A percentile compares a stretch with the other conserved stretches of the same genome.
These are phyloP conservation scores for Vanrija humicola DNA, from an alignment of 1,284 basidiomycete genomes.

Conservation along the genomic window DNA sequence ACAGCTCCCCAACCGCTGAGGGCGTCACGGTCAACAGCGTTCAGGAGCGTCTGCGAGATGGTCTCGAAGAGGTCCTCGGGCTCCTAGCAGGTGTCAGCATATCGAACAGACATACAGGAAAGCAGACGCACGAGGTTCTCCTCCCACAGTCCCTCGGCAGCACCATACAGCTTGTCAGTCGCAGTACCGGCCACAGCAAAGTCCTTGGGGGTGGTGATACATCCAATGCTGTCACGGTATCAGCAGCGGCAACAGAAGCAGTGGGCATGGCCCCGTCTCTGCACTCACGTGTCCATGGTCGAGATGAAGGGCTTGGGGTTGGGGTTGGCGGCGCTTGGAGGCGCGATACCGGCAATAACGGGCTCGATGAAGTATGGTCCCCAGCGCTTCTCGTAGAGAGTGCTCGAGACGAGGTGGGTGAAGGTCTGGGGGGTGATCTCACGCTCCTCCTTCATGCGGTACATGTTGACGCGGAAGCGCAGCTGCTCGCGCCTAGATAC, in stretches of 20 bases:
- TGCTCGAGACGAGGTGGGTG: conserved; percentile 90
- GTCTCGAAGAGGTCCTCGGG: conserved; percentile 98
- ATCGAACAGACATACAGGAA: conserved; percentile 4
- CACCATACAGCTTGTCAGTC: conserved; percentile 88
- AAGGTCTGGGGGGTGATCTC: conserved; percentile 96
- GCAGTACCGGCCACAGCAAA: conserved; percentile 97
- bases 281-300: conserved; percentile 70
- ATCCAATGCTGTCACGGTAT: conserved; percentile 63
- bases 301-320: conserved; percentile 90
- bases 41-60: conserved; percentile 91
- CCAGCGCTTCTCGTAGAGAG: conserved; percentile 95
- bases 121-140: conserved; percentile 64
- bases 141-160: conserved; percentile 98
- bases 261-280: not conserved
- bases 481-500: conserved; percentile 71
- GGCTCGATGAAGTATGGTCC: conserved; percentile 97
- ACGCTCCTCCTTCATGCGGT: conserved; percentile 98
- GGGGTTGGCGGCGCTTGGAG: conserved; percentile 57
- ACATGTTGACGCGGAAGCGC: conserved; percentile 96
- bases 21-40: conserved; percentile 93
- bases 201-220: conserved; percentile 61
- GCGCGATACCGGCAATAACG: conserved; percentile 85
- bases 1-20: conserved; percentile 95
- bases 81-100: conserved; percentile 50
- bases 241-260: not conserved